phyloP scores from a whole-genome alignment of 306 rosid species.

The Citrullus colocynthis region DNA sequence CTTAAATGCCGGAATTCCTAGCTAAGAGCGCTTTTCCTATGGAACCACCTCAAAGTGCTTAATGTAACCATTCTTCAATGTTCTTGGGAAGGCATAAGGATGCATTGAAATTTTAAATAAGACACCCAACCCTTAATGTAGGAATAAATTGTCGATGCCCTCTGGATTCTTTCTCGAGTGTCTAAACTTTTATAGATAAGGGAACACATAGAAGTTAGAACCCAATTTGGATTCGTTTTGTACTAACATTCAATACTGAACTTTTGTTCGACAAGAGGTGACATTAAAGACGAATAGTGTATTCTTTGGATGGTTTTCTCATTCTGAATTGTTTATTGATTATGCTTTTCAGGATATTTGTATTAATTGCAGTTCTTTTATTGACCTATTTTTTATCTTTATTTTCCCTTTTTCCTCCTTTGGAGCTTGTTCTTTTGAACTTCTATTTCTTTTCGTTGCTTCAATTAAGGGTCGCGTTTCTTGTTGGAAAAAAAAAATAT shows the following conservation, averaged over 20 bases:
- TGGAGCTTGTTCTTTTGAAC: neutral
- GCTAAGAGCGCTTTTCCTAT: neutral
- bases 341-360: neutral
- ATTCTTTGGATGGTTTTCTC: neutral
- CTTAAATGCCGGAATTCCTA: neutral
- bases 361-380: neutral
- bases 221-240: neutral
- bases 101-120: neutral
- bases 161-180: neutral
- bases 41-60: neutral
- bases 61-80: neutral
- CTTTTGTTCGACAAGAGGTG: neutral
- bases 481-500: neutral
- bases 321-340: neutral
- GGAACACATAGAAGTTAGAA: neutral
- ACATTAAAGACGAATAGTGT: neutral
- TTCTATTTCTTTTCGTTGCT: neutral
- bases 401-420: no score
- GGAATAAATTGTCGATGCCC: neutral
- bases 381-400: neutral
- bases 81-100: neutral
- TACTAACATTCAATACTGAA: neutral
- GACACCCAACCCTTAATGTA: neutral
- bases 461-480: neutral
- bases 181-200: neutral